A percentile compares a stretch with the other conserved stretches of the same genome.
Conservation (phyloP, 169 alveolate species). For the Eimeria zaria region DNA sequence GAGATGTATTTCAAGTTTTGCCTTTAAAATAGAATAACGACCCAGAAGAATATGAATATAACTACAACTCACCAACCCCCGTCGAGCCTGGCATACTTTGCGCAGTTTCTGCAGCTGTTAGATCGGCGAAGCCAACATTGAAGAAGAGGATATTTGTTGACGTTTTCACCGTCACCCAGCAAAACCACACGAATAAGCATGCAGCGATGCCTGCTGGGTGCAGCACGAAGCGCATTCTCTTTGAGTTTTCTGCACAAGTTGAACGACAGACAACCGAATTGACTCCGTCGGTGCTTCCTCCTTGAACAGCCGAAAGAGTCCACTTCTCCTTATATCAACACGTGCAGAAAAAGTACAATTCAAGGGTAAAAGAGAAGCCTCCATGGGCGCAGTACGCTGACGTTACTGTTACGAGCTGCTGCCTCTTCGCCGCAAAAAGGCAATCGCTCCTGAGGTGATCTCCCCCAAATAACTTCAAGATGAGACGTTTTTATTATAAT, state of each 20-base stretch:
- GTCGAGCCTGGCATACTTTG: neutral
- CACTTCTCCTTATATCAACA: neutral
- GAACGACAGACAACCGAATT: neutral
- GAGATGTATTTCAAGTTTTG: too few relatives aligned
- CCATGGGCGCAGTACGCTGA: slow-evolving; percentile 46
- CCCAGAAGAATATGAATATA: neutral
- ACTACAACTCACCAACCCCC: neutral
- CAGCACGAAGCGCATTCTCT: slow-evolving; percentile 67
- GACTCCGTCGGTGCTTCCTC: neutral
- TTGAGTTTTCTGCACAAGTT: neutral
- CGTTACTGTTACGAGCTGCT: neutral
- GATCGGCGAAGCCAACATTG: slow-evolving; percentile 31
- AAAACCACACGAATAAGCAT: slow-evolving; percentile 34
- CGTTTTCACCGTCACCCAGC: slow-evolving; percentile 38
- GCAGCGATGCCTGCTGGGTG: slow-evolving; percentile 78
- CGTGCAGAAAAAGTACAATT: neutral
- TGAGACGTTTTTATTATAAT: too few relatives aligned
- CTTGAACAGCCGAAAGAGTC: neutral
- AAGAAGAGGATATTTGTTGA: slow-evolving; percentile 64
- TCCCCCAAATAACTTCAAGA: neutral
- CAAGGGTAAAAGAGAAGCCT: neutral
- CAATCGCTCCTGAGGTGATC: slow-evolving; percentile 1
- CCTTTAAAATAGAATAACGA: too few relatives aligned
- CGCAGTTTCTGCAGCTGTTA: neutral
- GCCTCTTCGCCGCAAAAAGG: neutral